Base-by-base conservation (phyloP, 2,329 filamentous ascomycete genomes). In the Paraphoma sp. region DNA sequence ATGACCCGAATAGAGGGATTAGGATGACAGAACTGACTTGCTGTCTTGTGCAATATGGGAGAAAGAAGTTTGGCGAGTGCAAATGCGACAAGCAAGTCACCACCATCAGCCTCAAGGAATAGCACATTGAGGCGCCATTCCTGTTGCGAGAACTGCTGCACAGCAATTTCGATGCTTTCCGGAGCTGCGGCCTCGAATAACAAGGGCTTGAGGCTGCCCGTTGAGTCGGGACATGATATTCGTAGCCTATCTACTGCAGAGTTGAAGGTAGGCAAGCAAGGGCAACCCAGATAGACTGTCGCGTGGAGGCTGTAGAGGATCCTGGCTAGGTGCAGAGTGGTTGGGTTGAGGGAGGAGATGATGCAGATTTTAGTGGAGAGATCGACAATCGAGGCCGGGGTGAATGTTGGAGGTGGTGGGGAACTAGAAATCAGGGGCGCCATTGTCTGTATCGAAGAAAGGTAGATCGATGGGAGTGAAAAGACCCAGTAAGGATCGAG, bases 231-330 rank as follows among this genome's bases (percentile, higher is more conserved):
- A 31, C 65, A 46, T 3, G 68, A 59, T 3, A 29, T 33, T 28
- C 78, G 73, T 61, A 86, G 81, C 5, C 70, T 57, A 1, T 69
- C 60, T 46, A 85, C 80, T 16, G 82, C 82, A 1, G 63, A 59
- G 6, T 67, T 60, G 14, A 72, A 81, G 59, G 28, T 76, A 68
- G 33, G 9, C 9, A 10, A 10, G 10, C 3, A 36, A 36, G 9
- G 10, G 33, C 9, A 73, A 62, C 82, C 82, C 28, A 85, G 71
- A 69, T 86, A 86, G 18, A 87, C 79, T 1, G 76, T 84, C 29
- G 80, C 84, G 52, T 84, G 81, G 30, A 79, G 79, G 36, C 69
- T 67, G 70, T 86, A 87, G 31, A 87, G 76, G 11, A 86, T 80
- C 45, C 78, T 79, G 43, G 76, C 76, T 17, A 86, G 76, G 56